Percentiles rank a stretch among this genome's conserved stretches.
These are phyloP conservation scores for Sordaria brevicollis DNA, from an alignment of 495 filamentous ascomycete genomes.

Conservation along the genomic window DNA sequence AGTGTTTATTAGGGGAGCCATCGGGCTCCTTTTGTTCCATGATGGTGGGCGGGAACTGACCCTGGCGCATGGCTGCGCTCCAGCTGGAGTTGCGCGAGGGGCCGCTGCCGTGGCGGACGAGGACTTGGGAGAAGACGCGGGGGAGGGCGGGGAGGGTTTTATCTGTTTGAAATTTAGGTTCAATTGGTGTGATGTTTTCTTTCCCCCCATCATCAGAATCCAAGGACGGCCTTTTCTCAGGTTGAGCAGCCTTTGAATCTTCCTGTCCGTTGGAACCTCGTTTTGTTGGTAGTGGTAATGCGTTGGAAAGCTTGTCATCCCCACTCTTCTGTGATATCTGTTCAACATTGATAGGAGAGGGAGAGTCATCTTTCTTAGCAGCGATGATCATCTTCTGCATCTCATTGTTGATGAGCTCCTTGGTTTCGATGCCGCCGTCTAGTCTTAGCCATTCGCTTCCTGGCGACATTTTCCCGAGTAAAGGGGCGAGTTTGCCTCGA, in stretches of 20 bases:
- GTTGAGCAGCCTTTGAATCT: neutral
- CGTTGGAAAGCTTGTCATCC: neutral
- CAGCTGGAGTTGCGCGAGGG: neutral
- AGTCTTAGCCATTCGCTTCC: neutral
- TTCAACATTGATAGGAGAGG: neutral
- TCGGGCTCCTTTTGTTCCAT: constrained; percentile 23
- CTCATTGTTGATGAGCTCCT: constrained; percentile 9
- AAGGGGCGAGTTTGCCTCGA: neutral
- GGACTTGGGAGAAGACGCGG: neutral
- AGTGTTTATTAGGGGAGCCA: constrained; percentile 9
- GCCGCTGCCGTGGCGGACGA: neutral
- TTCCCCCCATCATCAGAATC: neutral
- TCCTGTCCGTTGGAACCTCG: too few species aligned
- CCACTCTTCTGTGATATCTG: neutral
- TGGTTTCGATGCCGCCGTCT: neutral
- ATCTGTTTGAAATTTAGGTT: neutral
- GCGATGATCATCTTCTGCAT: constrained; percentile 11
- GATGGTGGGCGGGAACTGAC: constrained; percentile 13
- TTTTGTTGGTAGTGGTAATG: neutral
- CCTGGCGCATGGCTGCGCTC: neutral
- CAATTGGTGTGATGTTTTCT: neutral
- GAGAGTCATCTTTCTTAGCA: neutral
- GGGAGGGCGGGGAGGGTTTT: neutral
- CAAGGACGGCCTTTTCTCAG: neutral
- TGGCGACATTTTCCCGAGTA: neutral